Conservation (phyloP, 352 stramenopile genomes). For the Pythium dissotocum region DNA sequence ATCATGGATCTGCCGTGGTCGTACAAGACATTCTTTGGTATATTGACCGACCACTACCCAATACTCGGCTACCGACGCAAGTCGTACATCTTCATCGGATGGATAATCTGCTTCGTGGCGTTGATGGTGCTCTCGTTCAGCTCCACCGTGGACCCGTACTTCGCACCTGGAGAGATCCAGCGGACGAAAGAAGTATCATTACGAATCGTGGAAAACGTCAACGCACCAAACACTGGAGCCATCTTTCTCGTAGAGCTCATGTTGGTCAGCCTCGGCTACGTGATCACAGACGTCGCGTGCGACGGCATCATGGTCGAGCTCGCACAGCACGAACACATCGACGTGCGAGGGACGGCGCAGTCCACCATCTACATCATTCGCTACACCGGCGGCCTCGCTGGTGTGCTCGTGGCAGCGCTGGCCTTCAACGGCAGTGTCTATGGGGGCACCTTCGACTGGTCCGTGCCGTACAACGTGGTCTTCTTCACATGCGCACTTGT, state of each 20-base stretch:
- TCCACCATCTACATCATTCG: conserved; percentile 71
- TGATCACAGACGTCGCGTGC: conserved; percentile 67
- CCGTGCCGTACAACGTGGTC: conserved; percentile 46
- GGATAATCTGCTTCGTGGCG: conserved; percentile 49
- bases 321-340: conserved; percentile 66
- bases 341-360: conserved; percentile 57
- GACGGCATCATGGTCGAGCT: conserved; percentile 74
- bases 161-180: conserved; percentile 53
- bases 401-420: conserved; percentile 49
- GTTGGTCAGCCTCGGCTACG: conserved; percentile 59
- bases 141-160: conserved; percentile 52
- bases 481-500: conserved; percentile 57
- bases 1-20: conserved; percentile 72
- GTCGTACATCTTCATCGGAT: conserved; percentile 75
- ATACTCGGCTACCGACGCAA: conserved; percentile 68
- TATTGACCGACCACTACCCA: conserved; percentile 65
- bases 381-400: conserved; percentile 47
- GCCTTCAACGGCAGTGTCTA: conserved; percentile 66
- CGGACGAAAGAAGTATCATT: conserved; percentile 42
- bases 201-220: conserved; percentile 46
- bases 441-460: conserved; percentile 62
- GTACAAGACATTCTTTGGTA: conserved; percentile 78
- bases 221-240: conserved; percentile 44
- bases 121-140: conserved; percentile 57
- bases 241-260: conserved; percentile 65